Evolutionary conservation across 78 protist genomes (phyloP), one percentile per base, ranked within the genome.

Genomic region (Monosiga brevicollis): DNA sequence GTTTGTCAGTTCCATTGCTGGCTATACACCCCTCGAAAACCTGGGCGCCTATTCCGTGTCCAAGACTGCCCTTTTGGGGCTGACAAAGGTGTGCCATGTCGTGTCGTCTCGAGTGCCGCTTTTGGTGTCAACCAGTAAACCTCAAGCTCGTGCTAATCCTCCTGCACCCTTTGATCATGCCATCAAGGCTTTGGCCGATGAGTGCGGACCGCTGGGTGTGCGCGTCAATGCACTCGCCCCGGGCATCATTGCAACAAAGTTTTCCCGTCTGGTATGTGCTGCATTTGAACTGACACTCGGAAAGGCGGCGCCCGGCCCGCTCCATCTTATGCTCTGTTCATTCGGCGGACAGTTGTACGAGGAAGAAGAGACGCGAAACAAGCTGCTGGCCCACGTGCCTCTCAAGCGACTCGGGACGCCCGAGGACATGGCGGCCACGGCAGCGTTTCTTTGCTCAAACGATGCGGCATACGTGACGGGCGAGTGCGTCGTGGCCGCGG

Each of bases 161-260:
- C n/a, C n/a, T n/a, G n/a, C n/a, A n/a, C n/a, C n/a, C n/a, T n/a
- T n/a, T n/a, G n/a, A n/a, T n/a, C n/a, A n/a, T n/a, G n/a, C n/a
- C n/a, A n/a, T n/a, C n/a, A 76, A 80, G 73, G 87, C 74, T 32
- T 10, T 87, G 10, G 84, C 87, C 36, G 36, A 2, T 6, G 90
- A 82, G 82, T 0, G 54, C 6, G 90, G 80, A 25, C 77, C 49
- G n/a, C 25, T 43, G 15, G 76, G 81, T 55, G 80, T 88, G 74
- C 86, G 91, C 41, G 83, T 84, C 49, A 88, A 88, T 80, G 70
- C 73, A 41, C 32, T 88, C 42, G 87, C 87, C 35, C 91, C 91
- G 1, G 91, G 91, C 6, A 34, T 86, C 41, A 79, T 86, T 35
- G n/a, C 37, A 22, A 81, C 85, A 15, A 26, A 23, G 15, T 81